Base-by-base conservation (phyloP, 257 asterid genomes). In the Capsicum rhomboideum region DNA sequence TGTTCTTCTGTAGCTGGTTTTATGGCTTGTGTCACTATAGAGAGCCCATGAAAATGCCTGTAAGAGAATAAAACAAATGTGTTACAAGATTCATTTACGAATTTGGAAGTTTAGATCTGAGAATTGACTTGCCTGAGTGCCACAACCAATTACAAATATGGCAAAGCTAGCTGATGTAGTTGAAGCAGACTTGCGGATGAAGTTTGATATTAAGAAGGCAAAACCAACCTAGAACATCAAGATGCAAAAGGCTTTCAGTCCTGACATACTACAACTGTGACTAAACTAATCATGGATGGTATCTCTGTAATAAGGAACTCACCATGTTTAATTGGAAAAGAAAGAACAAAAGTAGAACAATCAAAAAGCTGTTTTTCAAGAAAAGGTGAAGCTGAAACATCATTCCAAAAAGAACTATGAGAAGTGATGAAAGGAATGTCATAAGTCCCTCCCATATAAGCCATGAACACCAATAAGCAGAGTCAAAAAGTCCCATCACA, bases 391-490 rank as follows among this genome's bases (percentile, higher is more conserved):
- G 34, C 31, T 28, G 88, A 75, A 90, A 84, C 68, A 88, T 59
- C 82, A 85, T 42, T 23, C 92, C 92, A 9, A 88, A 88, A 82
- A 83, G 86, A 78, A 85, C 83, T 26, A 85, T 89, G 83, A 88
- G 50, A 12, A 84, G 53, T 18, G 92, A 78, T 29, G 87, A 84
- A 68, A 90, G 83, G 77, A 88, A 69, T 16, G 88, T 69, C 86
- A 90, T 84, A 64, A 85, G 20, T 79, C 86, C 87, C 72, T 90
- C 90, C 90, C 88, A 88, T 13, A 84, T 52, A 50, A 88, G 84
- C 92, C 91, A 88, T 12, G 92, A 90, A 16, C 61, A 72, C 91
- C 92, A 88, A 49, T 88, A 90, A 64, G 92, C 90, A 28, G 89
- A 82, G 80, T 90, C 91, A 40, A 46, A 88, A 26, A 90, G 90